Base-by-base conservation (phyloP, 2,329 filamentous ascomycete genomes). In the Juglanconis juglandina region DNA sequence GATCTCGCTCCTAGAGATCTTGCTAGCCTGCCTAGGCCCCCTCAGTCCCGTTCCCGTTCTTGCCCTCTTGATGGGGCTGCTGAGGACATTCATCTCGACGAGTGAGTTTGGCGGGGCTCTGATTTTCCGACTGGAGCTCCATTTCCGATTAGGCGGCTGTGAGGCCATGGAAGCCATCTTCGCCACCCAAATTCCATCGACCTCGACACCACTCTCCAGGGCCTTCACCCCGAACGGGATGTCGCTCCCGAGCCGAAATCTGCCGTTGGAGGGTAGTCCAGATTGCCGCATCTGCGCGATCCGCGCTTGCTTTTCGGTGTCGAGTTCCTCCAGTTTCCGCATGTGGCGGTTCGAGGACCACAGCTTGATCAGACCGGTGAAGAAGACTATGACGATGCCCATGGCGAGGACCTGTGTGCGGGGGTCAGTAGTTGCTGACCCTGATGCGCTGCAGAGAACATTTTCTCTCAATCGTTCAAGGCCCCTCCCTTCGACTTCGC, bases 171-270 rank as follows among this genome's bases (percentile, higher is more conserved):
- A 78, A 9, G 76, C 73, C 49, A 80, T 78, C 55, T 78, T 77
- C 32, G 86, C 87, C 53, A 90, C 85, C 87, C 89, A 92, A 54
- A 97, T 92, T 4, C 92, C 93, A 65, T 96, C 91, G 7, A 96
- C 85, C 70, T 94, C 85, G 48, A 96, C 80, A 5, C 92, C 92
- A 66, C 85, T 89, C 71, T 96, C 88, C 51, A 97, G 85, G 6
- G 93, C 93, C 66, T 90, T 87, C 56, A 95, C 85, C 24, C 94
- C 93, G 68, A 97, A 97, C 0, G 92, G 92, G 41, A 96, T 85
- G 9, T 91, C 87, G 54, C 84, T 79, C 17, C 67, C 61, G 17
- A 53, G 17, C 6, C 41, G 32, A 11, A 37, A 41, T 34, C 71
- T 68, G 52, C 74, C 73, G 64, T 73, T 75, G 34, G 68, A 70